These are phyloP conservation scores for Raphanus sativus DNA, from an alignment of 345 rosid species.

Conservation along the genomic window DNA sequence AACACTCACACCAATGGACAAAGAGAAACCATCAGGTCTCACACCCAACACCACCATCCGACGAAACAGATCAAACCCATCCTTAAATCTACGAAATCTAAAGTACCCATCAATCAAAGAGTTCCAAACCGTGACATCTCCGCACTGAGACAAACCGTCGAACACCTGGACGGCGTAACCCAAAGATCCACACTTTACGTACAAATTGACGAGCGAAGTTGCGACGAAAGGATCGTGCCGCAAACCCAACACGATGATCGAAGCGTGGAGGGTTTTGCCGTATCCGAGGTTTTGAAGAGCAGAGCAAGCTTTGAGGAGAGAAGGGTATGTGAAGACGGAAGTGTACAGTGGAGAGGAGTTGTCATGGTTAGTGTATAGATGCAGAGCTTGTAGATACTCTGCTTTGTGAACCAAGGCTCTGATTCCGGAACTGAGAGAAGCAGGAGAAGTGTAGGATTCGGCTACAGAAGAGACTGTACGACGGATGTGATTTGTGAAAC, in stretches of 20 bases:
- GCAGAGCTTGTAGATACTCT: conserved; percentile 49
- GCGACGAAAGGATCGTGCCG: conserved; percentile 52
- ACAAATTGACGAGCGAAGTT: conserved; percentile 64
- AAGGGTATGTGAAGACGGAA: conserved; percentile 59
- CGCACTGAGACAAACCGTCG: conserved; percentile 49
- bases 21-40: conserved; percentile 67
- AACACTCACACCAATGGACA: conserved; percentile 54
- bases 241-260: conserved; percentile 47
- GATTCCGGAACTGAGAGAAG: conserved; percentile 45
- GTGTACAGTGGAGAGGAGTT: conserved; percentile 35
- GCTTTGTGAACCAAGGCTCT: conserved; percentile 46
- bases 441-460: conserved; percentile 21
- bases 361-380: conserved; percentile 44
- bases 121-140: conserved; percentile 72
- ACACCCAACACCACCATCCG: conserved; percentile 55
- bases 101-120: conserved; percentile 64
- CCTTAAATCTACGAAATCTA: conserved; percentile 41
- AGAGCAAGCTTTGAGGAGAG: conserved; percentile 69
- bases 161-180: conserved; percentile 62
- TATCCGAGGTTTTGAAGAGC: conserved; percentile 42
- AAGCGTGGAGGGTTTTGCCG: conserved; percentile 61
- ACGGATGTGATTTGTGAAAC: conserved; percentile 21
- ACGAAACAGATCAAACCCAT: conserved; percentile 53
- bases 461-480: conserved; percentile 40
- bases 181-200: conserved; percentile 64